Conservation (phyloP, 2,329 filamentous ascomycete genomes). For the Paecilomyces dactylethromorphus region DNA sequence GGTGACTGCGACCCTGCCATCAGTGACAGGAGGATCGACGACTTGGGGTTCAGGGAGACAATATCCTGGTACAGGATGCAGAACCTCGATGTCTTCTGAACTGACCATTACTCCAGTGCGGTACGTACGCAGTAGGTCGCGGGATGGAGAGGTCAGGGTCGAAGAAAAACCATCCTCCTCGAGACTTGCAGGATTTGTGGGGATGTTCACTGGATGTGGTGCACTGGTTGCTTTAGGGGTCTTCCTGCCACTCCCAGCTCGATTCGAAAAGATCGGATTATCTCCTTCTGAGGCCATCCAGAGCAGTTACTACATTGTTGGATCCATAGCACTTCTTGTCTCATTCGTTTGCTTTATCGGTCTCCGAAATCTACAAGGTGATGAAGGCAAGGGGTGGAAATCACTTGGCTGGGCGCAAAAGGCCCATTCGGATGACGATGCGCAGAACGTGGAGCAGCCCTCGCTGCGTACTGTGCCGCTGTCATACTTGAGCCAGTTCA, state of each 20-base stretch:
- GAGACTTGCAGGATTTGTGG: slow-evolving; percentile 79
- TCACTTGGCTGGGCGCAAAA: slow-evolving; percentile 34
- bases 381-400: slow-evolving; percentile 69
- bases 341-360: slow-evolving; percentile 73
- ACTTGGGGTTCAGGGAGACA: slow-evolving; percentile 2
- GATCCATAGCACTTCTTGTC: slow-evolving; percentile 62
- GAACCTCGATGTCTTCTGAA: slow-evolving; percentile 53
- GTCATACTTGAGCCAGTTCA: slow-evolving; percentile 48
- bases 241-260: slow-evolving; percentile 81
- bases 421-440: neutral
- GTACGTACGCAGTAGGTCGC: slow-evolving; percentile 20
- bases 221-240: slow-evolving; percentile 74
- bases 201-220: slow-evolving; percentile 85
- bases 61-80: slow-evolving; percentile 22
- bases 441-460: neutral
- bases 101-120: slow-evolving; percentile 52
- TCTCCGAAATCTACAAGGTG: slow-evolving; percentile 60
- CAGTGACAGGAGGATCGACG: slow-evolving; percentile 44
- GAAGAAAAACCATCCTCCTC: slow-evolving; percentile 41
- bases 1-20: slow-evolving; percentile 91
- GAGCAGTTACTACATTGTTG: slow-evolving; percentile 84
- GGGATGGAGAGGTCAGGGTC: slow-evolving; percentile 4
- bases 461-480: slow-evolving; percentile 7
- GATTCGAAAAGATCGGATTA: slow-evolving; percentile 66
- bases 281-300: slow-evolving; percentile 69